Evolutionary conservation across 805 yeast species (phyloP).

Genomic region (Candida ficus): DNA sequence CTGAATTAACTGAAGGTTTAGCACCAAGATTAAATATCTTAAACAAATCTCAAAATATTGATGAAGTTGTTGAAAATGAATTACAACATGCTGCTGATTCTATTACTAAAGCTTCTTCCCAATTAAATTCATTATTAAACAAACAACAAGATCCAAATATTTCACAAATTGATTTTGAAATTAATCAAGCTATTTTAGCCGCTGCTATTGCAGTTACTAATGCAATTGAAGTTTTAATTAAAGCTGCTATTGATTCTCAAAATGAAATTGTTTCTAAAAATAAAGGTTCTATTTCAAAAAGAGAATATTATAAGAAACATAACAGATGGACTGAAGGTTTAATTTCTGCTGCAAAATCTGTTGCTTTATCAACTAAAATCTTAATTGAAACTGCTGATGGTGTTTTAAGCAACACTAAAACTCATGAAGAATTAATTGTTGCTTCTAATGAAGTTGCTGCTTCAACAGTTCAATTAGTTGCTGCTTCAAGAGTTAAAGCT

Average conservation of each 20-base stretch:
- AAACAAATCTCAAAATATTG: slow-evolving; percentile 26
- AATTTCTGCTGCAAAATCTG: slow-evolving; percentile 83
- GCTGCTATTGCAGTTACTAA: slow-evolving; percentile 79
- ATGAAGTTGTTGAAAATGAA: slow-evolving; percentile 68
- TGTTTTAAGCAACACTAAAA: slow-evolving; percentile 53
- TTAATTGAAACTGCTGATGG: slow-evolving; percentile 86
- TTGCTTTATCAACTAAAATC: slow-evolving; percentile 77
- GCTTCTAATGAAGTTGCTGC: slow-evolving; percentile 92
- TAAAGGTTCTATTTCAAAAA: slow-evolving; percentile 56
- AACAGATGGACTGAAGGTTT: slow-evolving; percentile 93
- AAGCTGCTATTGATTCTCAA: slow-evolving; percentile 77
- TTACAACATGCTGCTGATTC: slow-evolving; percentile 68
- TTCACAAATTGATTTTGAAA: slow-evolving; percentile 54
- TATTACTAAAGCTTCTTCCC: slow-evolving; percentile 59
- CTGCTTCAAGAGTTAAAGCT: slow-evolving; percentile 86
- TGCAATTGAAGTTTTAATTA: slow-evolving; percentile 66
- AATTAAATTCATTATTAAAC: slow-evolving; percentile 47
- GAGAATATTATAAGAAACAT: slow-evolving; percentile 80
- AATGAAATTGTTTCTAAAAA: slow-evolving; percentile 73
- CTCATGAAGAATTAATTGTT: slow-evolving; percentile 80
- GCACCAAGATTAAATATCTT: slow-evolving; percentile 34
- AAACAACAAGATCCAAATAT: slow-evolving; percentile 45
- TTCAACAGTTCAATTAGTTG: slow-evolving; percentile 86
- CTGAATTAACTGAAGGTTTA: slow-evolving; percentile 51
- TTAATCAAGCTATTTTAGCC: slow-evolving; percentile 69